Conservation (phyloP, 352 stramenopile species). For the Globisporangium rhizosaccharum region DNA sequence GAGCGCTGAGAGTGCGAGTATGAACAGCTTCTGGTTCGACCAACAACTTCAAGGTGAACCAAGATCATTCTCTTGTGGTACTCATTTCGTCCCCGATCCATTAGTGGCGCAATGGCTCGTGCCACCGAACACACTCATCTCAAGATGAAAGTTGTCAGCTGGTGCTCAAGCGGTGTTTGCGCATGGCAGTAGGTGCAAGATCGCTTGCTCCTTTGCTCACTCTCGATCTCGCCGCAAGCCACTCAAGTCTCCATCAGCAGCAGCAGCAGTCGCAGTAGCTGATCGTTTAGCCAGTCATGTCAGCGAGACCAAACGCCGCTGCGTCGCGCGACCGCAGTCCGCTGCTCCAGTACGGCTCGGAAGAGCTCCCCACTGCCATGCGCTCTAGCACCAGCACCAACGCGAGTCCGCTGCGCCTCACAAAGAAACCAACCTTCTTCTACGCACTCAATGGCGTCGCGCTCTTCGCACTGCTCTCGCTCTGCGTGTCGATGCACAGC, state of each 20-base stretch:
- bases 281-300: neutral
- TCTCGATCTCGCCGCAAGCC: conserved; percentile 1
- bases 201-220: neutral
- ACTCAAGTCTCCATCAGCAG: neutral
- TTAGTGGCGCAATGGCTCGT: neutral
- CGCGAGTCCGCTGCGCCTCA: neutral
- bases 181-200: neutral
- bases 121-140: neutral
- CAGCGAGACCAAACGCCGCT: neutral
- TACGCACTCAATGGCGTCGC: conserved; percentile 56
- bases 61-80: neutral
- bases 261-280: neutral
- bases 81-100: neutral
- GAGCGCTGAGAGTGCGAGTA: too few relatives aligned
- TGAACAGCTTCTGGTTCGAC: too few relatives aligned
- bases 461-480: conserved; percentile 44
- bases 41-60: too few relatives aligned
- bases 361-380: conserved; percentile 20
- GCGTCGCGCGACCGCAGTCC: conserved; percentile 42
- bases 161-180: neutral
- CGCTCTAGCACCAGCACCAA: conserved; percentile 6
- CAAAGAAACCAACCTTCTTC: conserved; percentile 25
- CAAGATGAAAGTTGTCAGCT: neutral
- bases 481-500: conserved; percentile 72
- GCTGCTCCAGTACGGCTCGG: conserved; percentile 58